Evolutionary conservation across 139 green algal species (phyloP).

Genomic region (Tetratostichococcus sp.): DNA sequence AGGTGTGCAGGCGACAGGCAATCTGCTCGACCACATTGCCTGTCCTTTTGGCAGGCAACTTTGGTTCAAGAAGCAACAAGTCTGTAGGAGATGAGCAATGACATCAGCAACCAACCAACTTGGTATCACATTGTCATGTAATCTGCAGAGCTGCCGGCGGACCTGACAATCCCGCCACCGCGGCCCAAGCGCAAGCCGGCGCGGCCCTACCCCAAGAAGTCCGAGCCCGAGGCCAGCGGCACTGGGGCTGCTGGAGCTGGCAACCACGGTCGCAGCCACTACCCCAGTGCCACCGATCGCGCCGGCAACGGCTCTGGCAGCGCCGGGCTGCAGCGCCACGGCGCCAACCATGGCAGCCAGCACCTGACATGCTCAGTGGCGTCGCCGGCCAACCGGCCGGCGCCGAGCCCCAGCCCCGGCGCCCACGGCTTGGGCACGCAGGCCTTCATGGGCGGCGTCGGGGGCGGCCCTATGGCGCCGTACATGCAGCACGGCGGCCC

Average conservation of each 20-base stretch:
- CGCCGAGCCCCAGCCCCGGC: neutral
- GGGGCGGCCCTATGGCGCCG: too few species aligned
- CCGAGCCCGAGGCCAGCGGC: constrained; percentile 2
- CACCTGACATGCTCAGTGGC: neutral
- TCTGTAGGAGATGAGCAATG: too few species aligned
- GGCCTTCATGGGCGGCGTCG: neutral
- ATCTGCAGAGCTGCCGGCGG: constrained; percentile 20
- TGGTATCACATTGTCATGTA: too few species aligned
- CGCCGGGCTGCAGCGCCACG: neutral
- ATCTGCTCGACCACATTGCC: too few species aligned
- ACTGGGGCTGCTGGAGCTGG: neutral
- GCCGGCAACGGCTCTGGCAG: neutral
- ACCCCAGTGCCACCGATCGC: too few species aligned
- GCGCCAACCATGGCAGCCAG: constrained; percentile 2
- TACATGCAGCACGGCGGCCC: neutral
- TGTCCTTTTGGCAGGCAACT: too few species aligned
- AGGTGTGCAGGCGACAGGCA: neutral
- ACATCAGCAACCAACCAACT: too few species aligned
- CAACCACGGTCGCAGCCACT: too few species aligned
- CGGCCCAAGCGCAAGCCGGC: constrained; percentile 81
- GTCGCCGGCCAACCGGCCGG: neutral
- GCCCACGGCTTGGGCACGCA: constrained; percentile 1
- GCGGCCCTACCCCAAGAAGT: constrained; percentile 74
- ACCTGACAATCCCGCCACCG: constrained; percentile 78
- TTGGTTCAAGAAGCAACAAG: too few species aligned